Evolutionary conservation across 257 asterid species (phyloP).

Genomic region (Avicennia marina): DNA sequence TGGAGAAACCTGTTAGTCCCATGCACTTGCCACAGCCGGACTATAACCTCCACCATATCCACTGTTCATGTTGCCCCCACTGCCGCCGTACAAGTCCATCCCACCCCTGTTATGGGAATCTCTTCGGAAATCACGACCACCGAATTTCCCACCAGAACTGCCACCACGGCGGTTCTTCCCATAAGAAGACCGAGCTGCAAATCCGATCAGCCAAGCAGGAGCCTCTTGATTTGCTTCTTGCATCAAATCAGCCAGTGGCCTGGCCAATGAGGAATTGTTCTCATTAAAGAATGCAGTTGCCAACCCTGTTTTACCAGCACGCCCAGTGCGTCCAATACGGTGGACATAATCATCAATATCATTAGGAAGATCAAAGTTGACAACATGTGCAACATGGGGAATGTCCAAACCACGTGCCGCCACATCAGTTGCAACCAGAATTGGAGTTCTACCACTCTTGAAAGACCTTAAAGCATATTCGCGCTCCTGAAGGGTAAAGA

Average conservation of each 20-base stretch:
- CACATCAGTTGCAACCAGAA: conserved; percentile 89
- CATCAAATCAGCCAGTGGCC: conserved; percentile 76
- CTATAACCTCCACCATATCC: conserved; percentile 55
- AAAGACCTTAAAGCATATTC: conserved; percentile 89
- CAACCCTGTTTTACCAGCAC: conserved; percentile 87
- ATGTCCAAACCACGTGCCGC: conserved; percentile 99
- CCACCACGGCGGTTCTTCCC: conserved; percentile 69
- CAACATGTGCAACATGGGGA: conserved; percentile 91
- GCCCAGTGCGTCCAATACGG: conserved; percentile 94
- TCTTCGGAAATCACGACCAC: conserved; percentile 76
- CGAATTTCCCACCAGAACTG: conserved; percentile 53
- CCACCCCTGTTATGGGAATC: conserved; percentile 54
- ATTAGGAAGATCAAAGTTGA: conserved; percentile 91
- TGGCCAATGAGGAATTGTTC: conserved; percentile 67
- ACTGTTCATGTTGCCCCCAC: conserved; percentile 20
- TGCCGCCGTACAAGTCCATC: conserved; percentile 50
- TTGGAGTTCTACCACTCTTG: conserved; percentile 79
- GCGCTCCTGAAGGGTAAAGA: conserved; percentile 58
- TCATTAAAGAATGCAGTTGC: conserved; percentile 95
- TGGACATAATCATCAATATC: conserved; percentile 93
- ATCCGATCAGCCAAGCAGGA: conserved; percentile 88
- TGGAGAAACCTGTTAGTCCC: conserved; percentile 47
- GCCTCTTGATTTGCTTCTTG: conserved; percentile 95
- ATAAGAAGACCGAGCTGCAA: conserved; percentile 55
- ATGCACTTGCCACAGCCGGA: conserved; percentile 60